Base-by-base conservation (phyloP, 164 flowering plant genomes). In the Stephania yunnanensis region DNA sequence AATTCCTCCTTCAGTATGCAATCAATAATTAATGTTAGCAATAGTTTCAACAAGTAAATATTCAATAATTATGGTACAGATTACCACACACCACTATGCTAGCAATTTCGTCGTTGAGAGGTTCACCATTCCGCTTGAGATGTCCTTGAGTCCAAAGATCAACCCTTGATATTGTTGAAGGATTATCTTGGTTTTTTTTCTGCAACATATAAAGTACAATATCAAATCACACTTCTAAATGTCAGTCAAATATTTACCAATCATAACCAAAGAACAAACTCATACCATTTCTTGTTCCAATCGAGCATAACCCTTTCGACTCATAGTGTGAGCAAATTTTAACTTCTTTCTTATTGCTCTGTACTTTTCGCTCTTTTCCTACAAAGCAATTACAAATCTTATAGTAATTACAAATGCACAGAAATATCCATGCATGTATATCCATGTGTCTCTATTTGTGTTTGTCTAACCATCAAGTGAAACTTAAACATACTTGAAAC, bases 101-200 rank as follows among this genome's bases (percentile, higher is more conserved):
- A 58, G 7, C 64, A 58, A 58, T 12, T 58, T 58, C 64, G 17
- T 58, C 15, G 20, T 15, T 58, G 64, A 58, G 64, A 15, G 64
- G 20, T 12, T 58, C 64, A 58, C 64, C 64, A 58, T 58, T 58
- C 20, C 20, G 17, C 19, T 58, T 58, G 20, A 58, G 64, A 58
- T 58, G 64, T 19, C 64, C 64, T 58, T 15, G 64, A 58, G 64
- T 58, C 64, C 64, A 58, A 58, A 58, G n/a, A 58, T 58, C 64
- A 6, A 58, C 64, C 64, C 64, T 58, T 58, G 64, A 58, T 19
- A 58, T 19, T 58, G 64, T 12, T 58, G 64, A 58, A 58, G 64
- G 64, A 58, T 19, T 15, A 15, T 0, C 64, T 10, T 58, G 17
- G n/a, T 15, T n/a, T 58, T 58, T 58, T 58, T 58, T 58, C 64